Conservation (phyloP, 2,329 filamentous ascomycete species). For the Rachicladosporium sp. region DNA sequence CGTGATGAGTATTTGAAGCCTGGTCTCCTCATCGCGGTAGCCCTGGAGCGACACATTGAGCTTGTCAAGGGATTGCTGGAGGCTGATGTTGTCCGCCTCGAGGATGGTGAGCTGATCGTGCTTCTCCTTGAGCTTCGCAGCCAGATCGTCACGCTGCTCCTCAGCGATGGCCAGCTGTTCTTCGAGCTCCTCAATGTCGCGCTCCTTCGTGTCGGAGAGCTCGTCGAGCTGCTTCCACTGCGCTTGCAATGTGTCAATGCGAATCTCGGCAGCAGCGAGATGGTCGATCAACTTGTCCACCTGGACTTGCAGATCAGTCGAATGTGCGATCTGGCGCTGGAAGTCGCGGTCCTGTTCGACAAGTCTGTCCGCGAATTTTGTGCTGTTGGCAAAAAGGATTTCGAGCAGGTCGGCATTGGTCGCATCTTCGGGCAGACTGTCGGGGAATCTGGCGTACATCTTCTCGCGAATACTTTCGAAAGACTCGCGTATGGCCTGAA, state of each 20-base stretch:
- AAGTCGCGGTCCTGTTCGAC: slow-evolving; percentile 23
- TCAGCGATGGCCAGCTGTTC: slow-evolving; percentile 22
- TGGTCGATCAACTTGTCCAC: slow-evolving; percentile 24
- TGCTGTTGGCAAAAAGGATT: slow-evolving; percentile 23
- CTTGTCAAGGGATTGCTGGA: slow-evolving; percentile 24
- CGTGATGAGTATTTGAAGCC: slow-evolving; percentile 25
- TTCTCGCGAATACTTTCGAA: slow-evolving; percentile 28
- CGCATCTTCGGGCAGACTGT: slow-evolving; percentile 23
- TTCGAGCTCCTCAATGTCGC: slow-evolving; percentile 27
- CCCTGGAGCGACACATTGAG: slow-evolving; percentile 27
- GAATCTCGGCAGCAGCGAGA: slow-evolving; percentile 24
- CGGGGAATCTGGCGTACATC: slow-evolving; percentile 30
- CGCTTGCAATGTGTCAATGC: slow-evolving; percentile 25
- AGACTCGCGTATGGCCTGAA: slow-evolving; percentile 29
- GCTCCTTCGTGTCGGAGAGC: slow-evolving; percentile 25
- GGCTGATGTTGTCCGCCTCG: slow-evolving; percentile 19
- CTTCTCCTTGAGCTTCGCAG: slow-evolving; percentile 15
- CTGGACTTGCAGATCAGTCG: slow-evolving; percentile 25
- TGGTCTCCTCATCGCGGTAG: slow-evolving; percentile 28
- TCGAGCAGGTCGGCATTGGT: slow-evolving; percentile 28
- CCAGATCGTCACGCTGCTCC: slow-evolving; percentile 17
- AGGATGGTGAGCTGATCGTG: slow-evolving; percentile 13
- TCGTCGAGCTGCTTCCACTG: slow-evolving; percentile 26
- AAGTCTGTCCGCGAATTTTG: slow-evolving; percentile 26
- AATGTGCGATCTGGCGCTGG: slow-evolving; percentile 18